Evolutionary conservation across 805 yeast genomes (phyloP).

Genomic region (Starmerella lactis-condensi): DNA sequence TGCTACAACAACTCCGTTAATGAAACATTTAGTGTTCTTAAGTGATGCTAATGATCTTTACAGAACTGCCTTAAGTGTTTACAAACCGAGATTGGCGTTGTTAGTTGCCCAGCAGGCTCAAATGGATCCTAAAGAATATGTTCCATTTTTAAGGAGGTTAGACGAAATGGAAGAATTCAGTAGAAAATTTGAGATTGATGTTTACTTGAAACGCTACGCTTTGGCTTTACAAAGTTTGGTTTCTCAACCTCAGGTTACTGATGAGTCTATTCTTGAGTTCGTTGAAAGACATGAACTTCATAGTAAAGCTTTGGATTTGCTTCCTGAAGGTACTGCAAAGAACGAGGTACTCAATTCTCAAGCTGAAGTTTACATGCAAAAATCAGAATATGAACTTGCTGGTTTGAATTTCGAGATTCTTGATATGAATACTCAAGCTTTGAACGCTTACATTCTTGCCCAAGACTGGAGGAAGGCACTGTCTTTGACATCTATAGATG

Average conservation of each 20-base stretch:
- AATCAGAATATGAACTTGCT: slow-evolving; percentile 50
- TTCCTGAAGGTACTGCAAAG: slow-evolving; percentile 1
- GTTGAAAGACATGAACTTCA: slow-evolving; percentile 53
- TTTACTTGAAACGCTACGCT: slow-evolving; percentile 44
- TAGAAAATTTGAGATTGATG: slow-evolving; percentile 60
- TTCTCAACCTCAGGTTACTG: slow-evolving; percentile 22
- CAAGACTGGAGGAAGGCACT: slow-evolving; percentile 78
- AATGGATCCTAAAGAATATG: slow-evolving; percentile 91
- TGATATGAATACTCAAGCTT: slow-evolving; percentile 37
- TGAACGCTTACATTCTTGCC: slow-evolving; percentile 49
- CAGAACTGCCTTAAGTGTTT: slow-evolving; percentile 58
- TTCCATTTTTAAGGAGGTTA: slow-evolving; percentile 73
- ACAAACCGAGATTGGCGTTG: slow-evolving; percentile 64
- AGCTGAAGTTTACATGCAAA: slow-evolving; percentile 42
- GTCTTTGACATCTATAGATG: slow-evolving; percentile 28
- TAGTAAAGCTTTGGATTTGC: slow-evolving; percentile 37
- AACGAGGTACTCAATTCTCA: slow-evolving; percentile 33
- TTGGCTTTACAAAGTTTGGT: slow-evolving; percentile 51
- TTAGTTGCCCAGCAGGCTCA: slow-evolving; percentile 89
- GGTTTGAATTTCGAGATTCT: slow-evolving; percentile 62
- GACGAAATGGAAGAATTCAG: slow-evolving; percentile 50
- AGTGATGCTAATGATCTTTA: slow-evolving; percentile 76
- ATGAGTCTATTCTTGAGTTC: slow-evolving; percentile 43
- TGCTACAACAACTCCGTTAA: slow-evolving; percentile 26
- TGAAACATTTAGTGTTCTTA: slow-evolving; percentile 74